phyloP scores from a whole-genome alignment of 1,284 basidiomycete genomes.

The Leccinum solheimii region DNA sequence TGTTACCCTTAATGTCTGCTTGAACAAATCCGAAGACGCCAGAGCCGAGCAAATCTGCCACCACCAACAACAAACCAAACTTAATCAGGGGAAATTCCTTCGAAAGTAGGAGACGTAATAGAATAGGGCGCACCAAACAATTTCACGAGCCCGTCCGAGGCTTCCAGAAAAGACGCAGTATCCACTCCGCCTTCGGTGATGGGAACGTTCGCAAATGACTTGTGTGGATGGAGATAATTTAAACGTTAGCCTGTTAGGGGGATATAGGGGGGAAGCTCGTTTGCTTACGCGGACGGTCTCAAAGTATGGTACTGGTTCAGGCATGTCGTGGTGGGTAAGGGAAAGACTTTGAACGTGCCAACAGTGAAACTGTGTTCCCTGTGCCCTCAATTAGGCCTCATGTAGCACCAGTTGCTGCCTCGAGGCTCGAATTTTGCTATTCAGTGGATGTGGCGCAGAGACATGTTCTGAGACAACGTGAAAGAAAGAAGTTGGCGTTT shows the following conservation, averaged over 20 bases:
- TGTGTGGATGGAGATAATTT: background rate
- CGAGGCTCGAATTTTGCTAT: constrained; percentile 25
- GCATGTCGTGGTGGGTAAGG: constrained; percentile 22
- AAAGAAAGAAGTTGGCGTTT: constrained; percentile 27
- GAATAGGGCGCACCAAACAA: constrained; percentile 73
- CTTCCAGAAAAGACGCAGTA: constrained; percentile 81
- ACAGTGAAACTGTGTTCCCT: background rate
- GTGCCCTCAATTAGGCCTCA: constrained; percentile 15
- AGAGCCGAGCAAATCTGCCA: constrained; percentile 81
- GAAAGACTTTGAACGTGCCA: constrained; percentile 5
- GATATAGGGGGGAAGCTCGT: background rate
- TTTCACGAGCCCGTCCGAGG: constrained; percentile 86
- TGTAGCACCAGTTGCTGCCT: constrained; percentile 26
- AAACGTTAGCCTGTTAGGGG: background rate
- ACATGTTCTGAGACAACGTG: constrained; percentile 25
- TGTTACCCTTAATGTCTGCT: constrained; percentile 87
- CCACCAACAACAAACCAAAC: background rate
- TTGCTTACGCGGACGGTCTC: constrained; percentile 71
- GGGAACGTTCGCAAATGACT: constrained; percentile 89
- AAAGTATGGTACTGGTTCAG: constrained; percentile 60
- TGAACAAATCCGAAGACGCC: constrained; percentile 90
- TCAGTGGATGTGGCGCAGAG: constrained; percentile 26
- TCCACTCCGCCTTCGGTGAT: constrained; percentile 79
- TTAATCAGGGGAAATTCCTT: constrained; percentile 15
- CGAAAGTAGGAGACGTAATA: constrained; percentile 20